Evolutionary conservation across 2,329 filamentous ascomycete species (phyloP).

Genomic region (Elsinoe perseae): DNA sequence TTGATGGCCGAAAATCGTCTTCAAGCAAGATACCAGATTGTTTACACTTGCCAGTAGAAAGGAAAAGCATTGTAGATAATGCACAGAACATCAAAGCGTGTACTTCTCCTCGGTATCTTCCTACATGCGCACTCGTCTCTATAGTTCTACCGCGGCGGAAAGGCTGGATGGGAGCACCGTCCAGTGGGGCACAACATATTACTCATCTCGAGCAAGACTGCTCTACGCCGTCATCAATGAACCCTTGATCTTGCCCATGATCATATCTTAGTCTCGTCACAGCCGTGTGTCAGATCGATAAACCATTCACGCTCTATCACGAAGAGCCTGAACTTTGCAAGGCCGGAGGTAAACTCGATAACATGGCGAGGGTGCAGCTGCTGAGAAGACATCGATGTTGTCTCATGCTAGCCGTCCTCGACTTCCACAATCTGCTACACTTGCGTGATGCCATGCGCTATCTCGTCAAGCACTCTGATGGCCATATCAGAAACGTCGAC

Average conservation of each 20-base stretch:
- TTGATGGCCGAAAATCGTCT: neutral
- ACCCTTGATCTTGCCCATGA: too few relatives aligned
- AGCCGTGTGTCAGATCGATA: neutral
- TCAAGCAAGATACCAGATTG: slow-evolving; percentile 2
- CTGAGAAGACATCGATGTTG: neutral
- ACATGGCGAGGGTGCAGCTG: neutral
- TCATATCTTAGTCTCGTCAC: too few relatives aligned
- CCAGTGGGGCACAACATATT: too few relatives aligned
- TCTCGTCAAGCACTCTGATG: neutral
- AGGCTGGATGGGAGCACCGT: too few relatives aligned
- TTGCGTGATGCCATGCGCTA: neutral
- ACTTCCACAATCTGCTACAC: neutral
- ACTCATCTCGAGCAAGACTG: too few relatives aligned
- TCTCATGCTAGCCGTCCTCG: neutral
- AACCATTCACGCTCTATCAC: neutral
- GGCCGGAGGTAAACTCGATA: neutral
- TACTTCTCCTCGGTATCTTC: too few relatives aligned
- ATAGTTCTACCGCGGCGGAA: too few relatives aligned
- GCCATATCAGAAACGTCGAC: neutral
- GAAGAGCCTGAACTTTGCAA: neutral
- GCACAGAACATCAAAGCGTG: neutral
- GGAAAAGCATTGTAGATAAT: slow-evolving; percentile 3
- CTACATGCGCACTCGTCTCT: too few relatives aligned
- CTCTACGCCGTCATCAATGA: too few relatives aligned
- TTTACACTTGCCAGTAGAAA: slow-evolving; percentile 5